These are phyloP conservation scores for Malus sylvestris DNA, from an alignment of 306 rosid species.

Conservation along the genomic window DNA sequence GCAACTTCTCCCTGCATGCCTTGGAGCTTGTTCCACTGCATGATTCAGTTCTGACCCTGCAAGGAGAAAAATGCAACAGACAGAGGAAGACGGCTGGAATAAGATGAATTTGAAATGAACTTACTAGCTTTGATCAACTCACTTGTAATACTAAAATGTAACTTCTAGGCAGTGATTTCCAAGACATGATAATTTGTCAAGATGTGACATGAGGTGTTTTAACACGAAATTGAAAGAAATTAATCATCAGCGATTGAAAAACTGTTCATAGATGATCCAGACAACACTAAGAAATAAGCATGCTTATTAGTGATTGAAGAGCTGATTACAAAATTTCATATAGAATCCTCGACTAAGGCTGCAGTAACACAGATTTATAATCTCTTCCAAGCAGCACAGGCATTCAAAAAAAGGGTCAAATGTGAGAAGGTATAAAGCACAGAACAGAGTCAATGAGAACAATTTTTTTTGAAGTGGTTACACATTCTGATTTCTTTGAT, in stretches of 20 bases:
- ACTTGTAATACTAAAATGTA: background rate
- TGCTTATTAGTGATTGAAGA: background rate
- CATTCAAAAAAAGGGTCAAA: background rate
- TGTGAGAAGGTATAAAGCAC: background rate
- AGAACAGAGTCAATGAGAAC: background rate
- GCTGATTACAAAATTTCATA: background rate
- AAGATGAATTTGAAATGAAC: background rate
- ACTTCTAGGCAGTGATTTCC: background rate
- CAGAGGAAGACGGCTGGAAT: background rate
- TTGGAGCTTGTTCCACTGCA: conserved; percentile 65
- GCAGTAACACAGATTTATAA: background rate
- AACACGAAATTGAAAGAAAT: background rate
- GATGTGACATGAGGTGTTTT: background rate
- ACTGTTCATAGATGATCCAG: background rate
- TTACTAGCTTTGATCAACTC: background rate
- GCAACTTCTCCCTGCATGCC: conserved; percentile 92
- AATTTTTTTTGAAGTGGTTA: background rate
- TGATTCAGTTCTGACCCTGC: conserved; percentile 72
- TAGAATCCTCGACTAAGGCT: background rate
- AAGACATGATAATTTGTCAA: background rate
- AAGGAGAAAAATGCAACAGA: conserved; percentile 15
- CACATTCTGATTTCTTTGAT: background rate
- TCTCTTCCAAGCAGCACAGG: background rate
- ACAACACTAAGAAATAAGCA: background rate
- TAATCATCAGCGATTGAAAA: background rate